These are phyloP conservation scores for Globisporangium cylindrosporum DNA, from an alignment of 352 stramenopile species.

Conservation along the genomic window DNA sequence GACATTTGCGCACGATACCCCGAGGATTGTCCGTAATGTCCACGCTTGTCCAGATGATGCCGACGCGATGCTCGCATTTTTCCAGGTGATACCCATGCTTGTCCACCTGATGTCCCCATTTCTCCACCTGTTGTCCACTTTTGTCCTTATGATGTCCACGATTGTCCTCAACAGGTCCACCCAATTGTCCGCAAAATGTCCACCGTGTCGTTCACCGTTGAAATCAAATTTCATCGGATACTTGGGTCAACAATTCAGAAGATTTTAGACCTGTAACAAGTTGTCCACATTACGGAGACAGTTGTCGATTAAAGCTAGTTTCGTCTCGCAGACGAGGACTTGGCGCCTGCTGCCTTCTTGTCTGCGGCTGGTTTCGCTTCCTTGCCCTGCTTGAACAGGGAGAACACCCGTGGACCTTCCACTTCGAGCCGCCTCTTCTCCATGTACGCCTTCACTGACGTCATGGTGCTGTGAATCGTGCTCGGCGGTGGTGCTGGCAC, in stretches of 20 bases:
- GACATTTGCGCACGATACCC: too few relatives aligned
- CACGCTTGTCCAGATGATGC: too few relatives aligned
- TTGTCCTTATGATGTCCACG: too few relatives aligned
- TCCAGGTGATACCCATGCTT: not conserved
- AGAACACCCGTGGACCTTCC: slow-evolving; percentile 15
- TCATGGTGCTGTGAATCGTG: slow-evolving; percentile 24
- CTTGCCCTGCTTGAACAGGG: slow-evolving; percentile 18
- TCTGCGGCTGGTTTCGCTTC: not conserved
- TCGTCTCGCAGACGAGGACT: not conserved
- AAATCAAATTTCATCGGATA: not conserved
- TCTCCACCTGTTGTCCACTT: too few relatives aligned
- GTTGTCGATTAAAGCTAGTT: not conserved
- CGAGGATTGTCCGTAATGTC: too few relatives aligned
- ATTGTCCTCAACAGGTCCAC: not conserved
- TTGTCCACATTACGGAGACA: not conserved
- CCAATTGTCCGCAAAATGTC: not conserved
- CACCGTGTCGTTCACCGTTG: not conserved
- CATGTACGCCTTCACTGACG: slow-evolving; percentile 34
- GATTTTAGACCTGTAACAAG: not conserved
- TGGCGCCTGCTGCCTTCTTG: not conserved
- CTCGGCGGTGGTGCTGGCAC: not conserved
- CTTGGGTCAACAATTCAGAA: not conserved
- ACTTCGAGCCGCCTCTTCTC: slow-evolving; percentile 19
- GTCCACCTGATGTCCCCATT: too few relatives aligned
- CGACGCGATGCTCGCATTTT: not conserved